Evolutionary conservation across 306 rosid genomes (phyloP), one percentile per base, ranked within the genome.

Genomic region (Comarum palustre): DNA sequence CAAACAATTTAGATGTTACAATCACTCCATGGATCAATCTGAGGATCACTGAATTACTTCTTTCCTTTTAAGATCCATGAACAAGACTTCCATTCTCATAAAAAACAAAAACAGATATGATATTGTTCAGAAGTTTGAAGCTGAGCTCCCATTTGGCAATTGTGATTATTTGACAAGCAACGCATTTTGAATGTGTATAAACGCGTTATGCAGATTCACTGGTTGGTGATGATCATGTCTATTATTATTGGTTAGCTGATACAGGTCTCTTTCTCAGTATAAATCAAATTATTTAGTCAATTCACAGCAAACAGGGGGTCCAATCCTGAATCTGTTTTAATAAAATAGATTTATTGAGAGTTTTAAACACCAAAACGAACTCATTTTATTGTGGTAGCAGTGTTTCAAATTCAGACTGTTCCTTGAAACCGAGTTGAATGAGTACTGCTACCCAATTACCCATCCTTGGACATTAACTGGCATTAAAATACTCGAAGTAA

Each of bases 191-290:
- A 4, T 24, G 63, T 20, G 13, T 57, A 19, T 25, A 27, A 12
- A 58, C 64, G 64, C 19, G 64, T 4, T 58, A 5, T 58, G 64
- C 4, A 27, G 36, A 17, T 25, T 58, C 34, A 58, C 38, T 19
- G 36, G 27, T 58, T 36, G 78, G 67, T 73, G 66, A 55, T 48
- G 25, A 51, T n/a, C 79, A 17, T 65, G 78, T 50, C 19, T 58
- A 27, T 38, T 7, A 38, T 14, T 25, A 38, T 58, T 69, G 78
- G 81, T 77, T 78, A 51, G 77, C 74, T 22, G 72, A 55, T 71
- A 7, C 74, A 58, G 16, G 69, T 51, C 64, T 41, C 41, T 73
- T 58, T 39, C 20, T 39, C 64, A 25, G 38, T 58, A 58, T 58
- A 77, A 77, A 71, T 29, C 22, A 63, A 12, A 52, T 29, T 15